Base-by-base conservation (phyloP, 2,329 filamentous ascomycete genomes). In the Pyricularia sp. region DNA sequence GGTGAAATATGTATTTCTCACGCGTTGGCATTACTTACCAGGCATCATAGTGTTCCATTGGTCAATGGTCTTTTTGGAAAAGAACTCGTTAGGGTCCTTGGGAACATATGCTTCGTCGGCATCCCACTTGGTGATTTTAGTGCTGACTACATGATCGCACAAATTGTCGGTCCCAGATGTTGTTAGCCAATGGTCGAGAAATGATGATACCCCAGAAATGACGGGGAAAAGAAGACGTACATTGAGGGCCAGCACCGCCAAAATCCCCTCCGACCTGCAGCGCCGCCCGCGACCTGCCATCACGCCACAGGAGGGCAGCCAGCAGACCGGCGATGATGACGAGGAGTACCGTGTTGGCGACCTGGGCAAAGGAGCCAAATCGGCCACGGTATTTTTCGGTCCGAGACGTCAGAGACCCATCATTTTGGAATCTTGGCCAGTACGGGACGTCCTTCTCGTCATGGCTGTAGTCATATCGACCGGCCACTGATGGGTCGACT, bases 21-120 rank as follows among this genome's bases (percentile, higher is more conserved):
- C 31, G 31, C 3, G 10, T 10, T 33, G 12, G 55, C 19, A 26
- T 12, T 55, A 53, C 73, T 62, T 70, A 78, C 76, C 69, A 5
- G 77, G 77, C 74, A 79, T 72, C 10, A 79, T 63, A 7, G 74
- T 72, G 63, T 76, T 77, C 77, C 77, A 78, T 60, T 69, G 71
- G 5, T 69, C 70, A 33, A 78, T 66, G 0, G 75, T 73, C 40
- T 75, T 67, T n/a, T 76, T 69, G 28, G 69, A 71, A 62, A 76
- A 76, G 67, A 77, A 78, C n/a, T 75, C 75, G 9, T 73, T 71
- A 3, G 74, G 72, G 60, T 75, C 72, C 13, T 74, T 73, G 3
- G 77, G 77, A 24, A 75, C 75, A 65, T 76, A 78, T 4, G 75
- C 73, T 60, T 73, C 68, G 65, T 79, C 76, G 13, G 72, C 71